phyloP scores from a whole-genome alignment of 306 rosid genomes.

The Clitoria ternatea region DNA sequence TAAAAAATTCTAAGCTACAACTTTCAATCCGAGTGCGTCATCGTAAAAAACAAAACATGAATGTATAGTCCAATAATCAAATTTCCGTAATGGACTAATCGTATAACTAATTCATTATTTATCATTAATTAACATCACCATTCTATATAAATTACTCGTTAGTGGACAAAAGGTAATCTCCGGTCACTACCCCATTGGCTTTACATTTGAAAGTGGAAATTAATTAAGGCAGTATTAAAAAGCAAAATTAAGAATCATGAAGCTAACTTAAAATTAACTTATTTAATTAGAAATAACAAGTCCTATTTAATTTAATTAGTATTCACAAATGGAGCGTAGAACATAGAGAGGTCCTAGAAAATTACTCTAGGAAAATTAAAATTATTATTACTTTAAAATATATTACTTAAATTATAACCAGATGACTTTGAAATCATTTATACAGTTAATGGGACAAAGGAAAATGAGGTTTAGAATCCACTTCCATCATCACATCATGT shows the following conservation, averaged over 20 bases:
- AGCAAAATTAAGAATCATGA: too few relatives aligned
- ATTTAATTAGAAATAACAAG: too few relatives aligned
- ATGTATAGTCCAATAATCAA: conserved; percentile 3
- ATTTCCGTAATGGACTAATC: conserved; percentile 10
- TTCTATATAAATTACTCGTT: not conserved
- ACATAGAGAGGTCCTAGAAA: too few relatives aligned
- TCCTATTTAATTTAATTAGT: too few relatives aligned
- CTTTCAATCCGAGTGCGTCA: conserved; percentile 22
- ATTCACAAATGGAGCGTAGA: too few relatives aligned
- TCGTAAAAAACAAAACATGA: not conserved
- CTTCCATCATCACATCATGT: too few relatives aligned
- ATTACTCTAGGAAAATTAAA: too few relatives aligned
- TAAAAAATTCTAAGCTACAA: not conserved
- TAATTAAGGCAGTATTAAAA: not conserved
- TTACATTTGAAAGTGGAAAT: conserved; percentile 22
- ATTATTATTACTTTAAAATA: too few relatives aligned
- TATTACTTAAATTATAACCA: too few relatives aligned
- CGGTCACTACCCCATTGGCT: conserved; percentile 30
- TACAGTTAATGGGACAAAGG: too few relatives aligned
- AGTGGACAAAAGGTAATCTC: conserved; percentile 29
- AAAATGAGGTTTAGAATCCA: too few relatives aligned
- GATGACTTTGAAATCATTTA: too few relatives aligned
- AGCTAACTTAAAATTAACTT: not conserved
- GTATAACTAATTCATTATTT: conserved; percentile 6
- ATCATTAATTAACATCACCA: not conserved